phyloP scores from a whole-genome alignment of 495 filamentous ascomycete genomes.

The Penicillium salamii region DNA sequence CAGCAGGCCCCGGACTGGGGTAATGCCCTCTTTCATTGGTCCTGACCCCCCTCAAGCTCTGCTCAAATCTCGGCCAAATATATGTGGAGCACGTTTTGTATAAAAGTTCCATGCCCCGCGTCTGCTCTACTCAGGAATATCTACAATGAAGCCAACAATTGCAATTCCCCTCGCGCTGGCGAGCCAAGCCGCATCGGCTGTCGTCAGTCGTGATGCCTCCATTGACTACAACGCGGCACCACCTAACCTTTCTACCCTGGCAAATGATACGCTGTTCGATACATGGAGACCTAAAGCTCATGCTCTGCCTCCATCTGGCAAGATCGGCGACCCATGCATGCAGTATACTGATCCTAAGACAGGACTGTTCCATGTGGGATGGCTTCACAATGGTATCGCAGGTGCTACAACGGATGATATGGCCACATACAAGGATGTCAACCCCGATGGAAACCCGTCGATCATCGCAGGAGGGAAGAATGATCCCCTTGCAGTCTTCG shows the following conservation, averaged over 20 bases:
- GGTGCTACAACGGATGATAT: conserved; percentile 16
- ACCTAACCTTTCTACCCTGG: conserved; percentile 16
- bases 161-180: background rate
- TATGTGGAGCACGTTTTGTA: background rate
- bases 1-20: background rate
- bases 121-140: background rate
- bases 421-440: conserved; percentile 14
- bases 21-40: background rate
- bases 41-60: no score
- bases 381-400: conserved; percentile 17
- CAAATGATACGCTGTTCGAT: conserved; percentile 14
- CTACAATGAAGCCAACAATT: background rate
- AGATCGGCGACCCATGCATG: conserved; percentile 19
- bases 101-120: conserved; percentile 1
- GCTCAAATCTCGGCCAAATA: background rate
- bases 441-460: conserved; percentile 7
- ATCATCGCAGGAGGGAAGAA: conserved; percentile 20
- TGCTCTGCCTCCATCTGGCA: conserved; percentile 15
- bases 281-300: conserved; percentile 22
- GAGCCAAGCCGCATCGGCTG: background rate
- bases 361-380: conserved; percentile 23
- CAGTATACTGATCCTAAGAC: conserved; percentile 22
- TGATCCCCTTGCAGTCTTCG: conserved; percentile 21
- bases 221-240: conserved; percentile 17
- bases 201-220: conserved; percentile 1